Base-by-base conservation (phyloP, 441 rosid genomes). In the Erodium texanum region DNA sequence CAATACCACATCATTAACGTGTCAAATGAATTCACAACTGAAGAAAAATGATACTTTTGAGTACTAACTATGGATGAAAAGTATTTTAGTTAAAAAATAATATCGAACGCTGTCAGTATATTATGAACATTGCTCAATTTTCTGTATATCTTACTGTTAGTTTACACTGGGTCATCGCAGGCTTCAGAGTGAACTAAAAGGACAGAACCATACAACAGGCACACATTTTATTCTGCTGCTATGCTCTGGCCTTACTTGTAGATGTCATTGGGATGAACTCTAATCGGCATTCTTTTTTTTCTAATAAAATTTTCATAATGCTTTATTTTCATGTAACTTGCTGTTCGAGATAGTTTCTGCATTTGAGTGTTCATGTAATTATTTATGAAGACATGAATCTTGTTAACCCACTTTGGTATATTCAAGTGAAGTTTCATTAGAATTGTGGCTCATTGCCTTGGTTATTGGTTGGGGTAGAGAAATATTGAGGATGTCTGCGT, bases 181-280 rank as follows among this genome's bases (percentile, higher is more conserved):
- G 45, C 45, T 38, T 38, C 50, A 12, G 24, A 45, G 15, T 66
- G 64, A 67, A 54, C 8, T 38, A 69, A 1, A 66, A 34, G 59
- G 58, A 61, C 62, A 45, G 58, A 36, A 58, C 22, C 61, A 52
- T 61, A 34, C 48, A 50, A 20, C 45, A 64, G 59, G 34, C 74
- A 36, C 45, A 54, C n/a, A 64, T 29, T 65, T 59, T 61, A 48
- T 66, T 71, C 15, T 68, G 66, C 66, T 66, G 68, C 24, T 15
- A 56, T 69, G 52, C 16, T 54, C 6, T 41, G 66, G 68, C 62
- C 29, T 19, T 12, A 65, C 68, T 34, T 70, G 74, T 78, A 68
- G n/a, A 72, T 70, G 67, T 12, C 74, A 22, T 68, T 41, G 41
- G 43, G 16, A 12, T 1, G 70, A 74, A 52, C 68, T 54, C 61